phyloP scores from a whole-genome alignment of 2,329 filamentous ascomycete species.

The Chaetomium olivaceum region DNA sequence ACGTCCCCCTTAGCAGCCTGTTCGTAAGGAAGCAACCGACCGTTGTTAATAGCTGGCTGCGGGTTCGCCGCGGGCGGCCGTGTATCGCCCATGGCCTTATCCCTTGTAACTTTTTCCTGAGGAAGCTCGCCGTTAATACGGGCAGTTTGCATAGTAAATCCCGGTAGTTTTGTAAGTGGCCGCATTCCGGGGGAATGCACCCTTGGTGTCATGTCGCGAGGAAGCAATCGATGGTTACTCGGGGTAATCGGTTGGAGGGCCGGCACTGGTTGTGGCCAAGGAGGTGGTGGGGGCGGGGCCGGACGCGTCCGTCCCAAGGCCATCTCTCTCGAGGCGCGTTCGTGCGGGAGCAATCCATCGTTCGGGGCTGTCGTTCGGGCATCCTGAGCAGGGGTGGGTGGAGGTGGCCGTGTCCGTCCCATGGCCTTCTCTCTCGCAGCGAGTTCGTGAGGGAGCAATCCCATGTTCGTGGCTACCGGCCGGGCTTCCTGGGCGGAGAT shows the following conservation, averaged over 20 bases:
- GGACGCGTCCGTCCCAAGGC: not conserved
- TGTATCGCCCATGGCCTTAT: not conserved
- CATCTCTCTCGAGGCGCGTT: slow-evolving; percentile 18
- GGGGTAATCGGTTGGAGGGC: not conserved
- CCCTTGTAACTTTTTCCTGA: slow-evolving; percentile 21
- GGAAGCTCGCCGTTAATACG: not conserved
- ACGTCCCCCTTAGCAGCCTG: slow-evolving; percentile 13
- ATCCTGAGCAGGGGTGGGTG: not conserved
- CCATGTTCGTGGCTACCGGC: not conserved
- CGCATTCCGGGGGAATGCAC: not conserved
- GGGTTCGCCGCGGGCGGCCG: not conserved
- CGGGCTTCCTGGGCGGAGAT: not conserved
- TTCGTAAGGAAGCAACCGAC: slow-evolving; percentile 23
- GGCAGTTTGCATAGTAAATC: not conserved
- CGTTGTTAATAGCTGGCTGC: not conserved
- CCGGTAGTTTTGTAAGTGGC: not conserved
- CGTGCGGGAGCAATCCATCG: slow-evolving; percentile 22
- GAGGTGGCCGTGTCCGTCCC: not conserved
- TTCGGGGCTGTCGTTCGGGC: not conserved
- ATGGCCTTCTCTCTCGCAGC: slow-evolving; percentile 7
- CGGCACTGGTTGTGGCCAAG: not conserved
- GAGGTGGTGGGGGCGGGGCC: not conserved
- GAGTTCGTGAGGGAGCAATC: slow-evolving; percentile 25
- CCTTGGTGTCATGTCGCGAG: not conserved
- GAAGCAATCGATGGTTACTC: not conserved